A percentile compares a stretch with the other conserved stretches of the same genome.
Conservation (phyloP, 2,329 filamentous ascomycete species). For the Dactylellina leptospora region DNA sequence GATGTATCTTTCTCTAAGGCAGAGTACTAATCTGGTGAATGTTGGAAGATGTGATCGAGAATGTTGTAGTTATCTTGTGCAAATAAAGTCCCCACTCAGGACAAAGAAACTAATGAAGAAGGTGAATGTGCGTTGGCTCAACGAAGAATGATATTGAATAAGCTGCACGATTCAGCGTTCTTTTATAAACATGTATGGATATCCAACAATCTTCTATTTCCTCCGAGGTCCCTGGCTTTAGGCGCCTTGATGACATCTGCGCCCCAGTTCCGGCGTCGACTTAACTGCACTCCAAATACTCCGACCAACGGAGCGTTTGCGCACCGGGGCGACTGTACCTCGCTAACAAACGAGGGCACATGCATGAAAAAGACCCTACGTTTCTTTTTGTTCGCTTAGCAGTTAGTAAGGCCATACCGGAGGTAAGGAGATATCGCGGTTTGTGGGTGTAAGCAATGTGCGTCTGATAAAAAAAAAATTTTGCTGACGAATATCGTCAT, state of each 20-base stretch:
- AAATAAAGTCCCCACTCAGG: background rate
- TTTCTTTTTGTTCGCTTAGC: background rate
- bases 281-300: background rate
- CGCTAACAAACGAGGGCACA: background rate
- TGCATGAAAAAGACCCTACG: background rate
- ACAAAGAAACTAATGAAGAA: background rate
- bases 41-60: background rate
- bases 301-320: conserved; percentile 1
- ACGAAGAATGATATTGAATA: background rate
- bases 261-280: too few species aligned
- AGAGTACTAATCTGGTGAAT: too few species aligned
- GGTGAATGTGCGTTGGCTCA: background rate
- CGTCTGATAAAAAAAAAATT: background rate
- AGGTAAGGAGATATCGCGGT: conserved; percentile 3
- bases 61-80: background rate
- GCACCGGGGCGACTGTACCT: background rate
- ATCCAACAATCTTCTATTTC: too few species aligned
- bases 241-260: background rate
- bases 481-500: background rate
- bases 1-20: too few species aligned
- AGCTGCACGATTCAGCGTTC: too few species aligned
- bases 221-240: too few species aligned
- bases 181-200: too few species aligned
- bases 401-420: conserved; percentile 4
- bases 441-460: background rate